Evolutionary conservation across 345 rosid genomes (phyloP).

Genomic region (Gossypium rotundifolium): DNA sequence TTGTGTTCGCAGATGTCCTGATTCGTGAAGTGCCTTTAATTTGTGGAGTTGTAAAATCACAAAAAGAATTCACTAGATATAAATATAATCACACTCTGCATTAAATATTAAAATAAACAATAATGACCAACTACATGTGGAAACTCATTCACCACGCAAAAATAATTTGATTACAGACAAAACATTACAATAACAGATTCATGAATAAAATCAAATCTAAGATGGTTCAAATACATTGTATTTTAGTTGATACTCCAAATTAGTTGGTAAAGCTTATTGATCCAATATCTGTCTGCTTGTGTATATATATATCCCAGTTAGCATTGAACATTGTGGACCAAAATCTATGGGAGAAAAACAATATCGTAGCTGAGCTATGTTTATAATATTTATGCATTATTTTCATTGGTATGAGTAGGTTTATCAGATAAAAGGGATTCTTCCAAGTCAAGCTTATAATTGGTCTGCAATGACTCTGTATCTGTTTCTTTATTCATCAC

Average conservation of each 20-base stretch:
- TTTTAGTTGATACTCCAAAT: too few species aligned
- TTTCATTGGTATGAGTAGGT: neutral
- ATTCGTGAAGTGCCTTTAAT: too few species aligned
- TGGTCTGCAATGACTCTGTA: constrained; percentile 9
- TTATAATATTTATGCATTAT: neutral
- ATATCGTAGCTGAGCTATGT: neutral
- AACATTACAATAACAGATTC: neutral
- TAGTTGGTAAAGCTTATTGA: too few species aligned
- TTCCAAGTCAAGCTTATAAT: constrained; percentile 26
- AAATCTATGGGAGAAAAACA: neutral
- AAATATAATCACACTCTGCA: too few species aligned
- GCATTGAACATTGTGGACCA: neutral
- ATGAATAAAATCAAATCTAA: too few species aligned
- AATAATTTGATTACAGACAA: neutral
- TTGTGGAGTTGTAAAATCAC: too few species aligned
- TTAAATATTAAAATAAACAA: too few species aligned
- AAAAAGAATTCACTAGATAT: too few species aligned
- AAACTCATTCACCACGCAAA: neutral
- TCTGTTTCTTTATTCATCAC: constrained; percentile 18
- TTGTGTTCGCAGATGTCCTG: too few species aligned
- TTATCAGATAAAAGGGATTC: constrained; percentile 37
- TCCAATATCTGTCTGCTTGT: too few species aligned
- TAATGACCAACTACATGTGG: too few species aligned
- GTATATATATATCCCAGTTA: neutral
- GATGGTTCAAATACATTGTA: too few species aligned